Conservation (phyloP, 257 asterid genomes). For the Solanum appendiculatum region DNA sequence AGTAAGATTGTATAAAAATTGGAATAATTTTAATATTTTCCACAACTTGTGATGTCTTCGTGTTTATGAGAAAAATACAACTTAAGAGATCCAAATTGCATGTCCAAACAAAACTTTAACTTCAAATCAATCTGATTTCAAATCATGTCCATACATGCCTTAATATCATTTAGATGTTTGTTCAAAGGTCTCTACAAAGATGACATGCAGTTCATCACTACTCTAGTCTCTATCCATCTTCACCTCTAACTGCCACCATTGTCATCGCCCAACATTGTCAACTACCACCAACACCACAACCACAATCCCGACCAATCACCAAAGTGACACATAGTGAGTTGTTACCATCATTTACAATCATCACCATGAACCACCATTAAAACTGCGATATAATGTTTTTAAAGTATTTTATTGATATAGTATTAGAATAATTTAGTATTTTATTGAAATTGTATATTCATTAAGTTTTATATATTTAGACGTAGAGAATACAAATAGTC, state of each 20-base stretch:
- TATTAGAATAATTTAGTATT: background rate
- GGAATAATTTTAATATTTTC: background rate
- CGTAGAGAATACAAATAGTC: background rate
- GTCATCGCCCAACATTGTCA: background rate
- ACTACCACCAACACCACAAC: background rate
- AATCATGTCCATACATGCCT: background rate
- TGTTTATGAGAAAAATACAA: background rate
- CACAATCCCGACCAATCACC: background rate
- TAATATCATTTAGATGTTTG: background rate
- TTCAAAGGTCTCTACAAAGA: background rate
- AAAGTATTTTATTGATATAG: background rate
- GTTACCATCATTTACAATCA: background rate
- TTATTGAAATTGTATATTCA: background rate
- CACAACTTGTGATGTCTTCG: background rate
- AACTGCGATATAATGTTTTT: background rate
- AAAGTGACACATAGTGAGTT: background rate
- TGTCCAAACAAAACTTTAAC: background rate
- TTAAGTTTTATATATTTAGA: background rate
- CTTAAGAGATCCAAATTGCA: background rate
- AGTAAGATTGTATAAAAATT: background rate
- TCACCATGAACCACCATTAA: background rate
- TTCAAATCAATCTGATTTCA: background rate
- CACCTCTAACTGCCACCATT: background rate
- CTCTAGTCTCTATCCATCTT: background rate
- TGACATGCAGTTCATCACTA: background rate